These are phyloP conservation scores for Leccinum truebloodii DNA, from an alignment of 768 basidiomycete genomes.

Conservation along the genomic window DNA sequence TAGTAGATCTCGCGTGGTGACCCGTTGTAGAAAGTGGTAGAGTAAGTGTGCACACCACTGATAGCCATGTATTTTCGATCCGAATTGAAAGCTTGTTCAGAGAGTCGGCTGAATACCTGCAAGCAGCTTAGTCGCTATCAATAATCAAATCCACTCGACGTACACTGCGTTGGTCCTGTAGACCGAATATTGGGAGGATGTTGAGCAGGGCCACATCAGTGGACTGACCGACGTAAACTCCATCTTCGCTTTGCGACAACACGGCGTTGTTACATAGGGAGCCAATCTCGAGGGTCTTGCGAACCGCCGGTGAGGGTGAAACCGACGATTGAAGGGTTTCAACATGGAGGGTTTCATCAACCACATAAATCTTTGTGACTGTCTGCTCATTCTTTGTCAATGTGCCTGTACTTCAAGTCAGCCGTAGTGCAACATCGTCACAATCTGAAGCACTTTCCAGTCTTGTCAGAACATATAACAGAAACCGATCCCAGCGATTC, in stretches of 20 bases:
- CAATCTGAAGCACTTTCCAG: conserved; percentile 50
- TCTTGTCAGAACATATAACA: conserved; percentile 98
- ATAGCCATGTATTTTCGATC: conserved; percentile 95
- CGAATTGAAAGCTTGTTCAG: conserved; percentile 89
- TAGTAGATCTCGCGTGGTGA: conserved; percentile 75
- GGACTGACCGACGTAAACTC: conserved; percentile 79
- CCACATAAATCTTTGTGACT: conserved; percentile 82
- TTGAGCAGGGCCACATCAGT: conserved; percentile 94
- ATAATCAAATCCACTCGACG: conserved; percentile 25
- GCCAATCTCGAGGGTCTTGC: conserved; percentile 78
- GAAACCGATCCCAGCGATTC: conserved; percentile 92
- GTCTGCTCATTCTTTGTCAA: conserved; percentile 97
- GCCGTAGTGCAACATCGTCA: background rate
- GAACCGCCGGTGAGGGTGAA: conserved; percentile 63
- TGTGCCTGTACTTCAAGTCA: conserved; percentile 53
- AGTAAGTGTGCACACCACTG: conserved; percentile 60
- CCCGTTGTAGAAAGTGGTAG: conserved; percentile 30
- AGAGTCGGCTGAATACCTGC: conserved; percentile 68
- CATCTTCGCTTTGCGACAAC: conserved; percentile 60
- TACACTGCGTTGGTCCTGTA: conserved; percentile 73
- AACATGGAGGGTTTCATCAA: conserved; percentile 76
- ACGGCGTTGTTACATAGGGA: conserved; percentile 90
- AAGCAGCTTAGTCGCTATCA: conserved; percentile 7
- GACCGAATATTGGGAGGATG: conserved; percentile 63
- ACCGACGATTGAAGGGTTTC: conserved; percentile 48